A percentile compares a stretch with the other conserved stretches of the same genome.
Evolutionary conservation across 805 yeast species (phyloP).

Genomic region (Helenozyma baotianmanensis): DNA sequence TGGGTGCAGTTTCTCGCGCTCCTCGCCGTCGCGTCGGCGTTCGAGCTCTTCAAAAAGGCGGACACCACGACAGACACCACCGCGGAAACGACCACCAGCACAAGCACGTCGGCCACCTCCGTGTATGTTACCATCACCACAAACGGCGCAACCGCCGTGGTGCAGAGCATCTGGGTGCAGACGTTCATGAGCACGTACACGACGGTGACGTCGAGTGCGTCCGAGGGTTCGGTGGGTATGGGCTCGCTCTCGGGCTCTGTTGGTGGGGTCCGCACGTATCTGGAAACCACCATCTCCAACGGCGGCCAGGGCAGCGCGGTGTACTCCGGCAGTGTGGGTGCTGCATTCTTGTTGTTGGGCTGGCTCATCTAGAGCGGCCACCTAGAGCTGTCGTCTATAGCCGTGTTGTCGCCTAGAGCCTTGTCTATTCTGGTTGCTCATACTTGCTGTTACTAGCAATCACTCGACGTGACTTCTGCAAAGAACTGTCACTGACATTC

Average conservation of each 20-base stretch:
- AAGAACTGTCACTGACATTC: no score
- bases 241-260: slow-evolving; percentile 25
- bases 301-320: slow-evolving; percentile 8
- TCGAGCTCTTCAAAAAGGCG: slow-evolving; percentile 6
- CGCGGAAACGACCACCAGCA: slow-evolving; percentile 1
- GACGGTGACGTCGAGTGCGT: slow-evolving; percentile 14
- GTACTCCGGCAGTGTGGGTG: slow-evolving; percentile 15
- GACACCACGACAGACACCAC: slow-evolving; percentile 13
- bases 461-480: no score
- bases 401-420: neutral
- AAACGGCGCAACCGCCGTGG: slow-evolving; percentile 25
- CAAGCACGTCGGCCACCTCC: slow-evolving; percentile 19
- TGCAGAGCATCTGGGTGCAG: slow-evolving; percentile 22
- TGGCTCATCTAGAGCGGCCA: slow-evolving; percentile 5
- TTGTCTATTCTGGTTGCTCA: no score
- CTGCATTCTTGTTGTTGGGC: slow-evolving; percentile 3
- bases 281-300: slow-evolving; percentile 21
- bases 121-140: slow-evolving; percentile 34
- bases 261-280: slow-evolving; percentile 29
- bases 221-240: slow-evolving; percentile 28
- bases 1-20: slow-evolving; percentile 7
- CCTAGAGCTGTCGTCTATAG: neutral
- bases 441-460: no score
- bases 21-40: slow-evolving; percentile 8
- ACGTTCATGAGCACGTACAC: slow-evolving; percentile 22